Conservation (phyloP, 345 rosid species). For the Adansonia digitata region DNA sequence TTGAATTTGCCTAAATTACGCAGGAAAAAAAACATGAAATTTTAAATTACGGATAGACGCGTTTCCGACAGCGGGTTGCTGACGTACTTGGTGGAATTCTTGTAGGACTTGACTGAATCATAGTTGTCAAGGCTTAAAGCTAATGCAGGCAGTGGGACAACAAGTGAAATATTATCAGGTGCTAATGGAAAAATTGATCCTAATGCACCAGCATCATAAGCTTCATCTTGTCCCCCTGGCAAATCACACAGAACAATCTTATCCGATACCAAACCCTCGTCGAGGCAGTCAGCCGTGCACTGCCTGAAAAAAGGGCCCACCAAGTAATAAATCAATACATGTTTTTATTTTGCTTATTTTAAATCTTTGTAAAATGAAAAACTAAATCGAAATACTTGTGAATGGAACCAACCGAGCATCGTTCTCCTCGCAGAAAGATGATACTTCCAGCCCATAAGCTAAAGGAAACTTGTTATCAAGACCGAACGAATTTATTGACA, state of each 20-base stretch:
- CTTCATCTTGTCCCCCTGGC: neutral
- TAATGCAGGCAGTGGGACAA: slow-evolving; percentile 23
- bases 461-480: slow-evolving; percentile 25
- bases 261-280: slow-evolving; percentile 35
- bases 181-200: slow-evolving; percentile 24
- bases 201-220: slow-evolving; percentile 26
- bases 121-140: neutral
- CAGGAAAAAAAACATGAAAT: too few relatives aligned
- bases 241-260: slow-evolving; percentile 47
- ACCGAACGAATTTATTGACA: slow-evolving; percentile 29
- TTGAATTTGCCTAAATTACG: neutral
- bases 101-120: slow-evolving; percentile 23
- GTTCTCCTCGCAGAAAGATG: slow-evolving; percentile 6
- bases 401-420: slow-evolving; percentile 18
- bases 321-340: neutral
- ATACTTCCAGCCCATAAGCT: slow-evolving; percentile 31
- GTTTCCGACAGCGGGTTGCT: too few relatives aligned
- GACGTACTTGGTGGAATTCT: slow-evolving; percentile 21
- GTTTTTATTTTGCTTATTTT: slow-evolving; percentile 18
- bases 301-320: slow-evolving; percentile 21
- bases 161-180: slow-evolving; percentile 3
- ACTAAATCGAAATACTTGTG: slow-evolving; percentile 33
- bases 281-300: slow-evolving; percentile 31
- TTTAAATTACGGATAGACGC: too few relatives aligned
- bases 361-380: slow-evolving; percentile 49